Base-by-base conservation (phyloP, 805 yeast species). In the Lipomyces sp. region DNA sequence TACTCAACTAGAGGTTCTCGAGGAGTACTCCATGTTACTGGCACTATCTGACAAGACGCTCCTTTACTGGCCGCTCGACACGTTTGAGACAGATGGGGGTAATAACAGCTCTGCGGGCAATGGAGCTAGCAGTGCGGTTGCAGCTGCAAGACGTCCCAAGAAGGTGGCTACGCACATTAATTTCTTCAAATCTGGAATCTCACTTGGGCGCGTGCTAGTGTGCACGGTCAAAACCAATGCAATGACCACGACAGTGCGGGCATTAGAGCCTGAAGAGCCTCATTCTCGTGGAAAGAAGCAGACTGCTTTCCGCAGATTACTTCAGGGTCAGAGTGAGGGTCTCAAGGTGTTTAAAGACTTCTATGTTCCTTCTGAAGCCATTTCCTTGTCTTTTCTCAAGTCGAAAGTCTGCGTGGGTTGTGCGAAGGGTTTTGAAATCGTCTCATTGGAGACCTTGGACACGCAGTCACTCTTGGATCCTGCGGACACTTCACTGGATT, bases 401-500 rank as follows among this genome's bases (percentile, higher is more conserved):
- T 87, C 93, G 3, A 90, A 89, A 74, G 80, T 95, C 69, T 94
- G 98, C 81, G 90, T 95, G 70, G 99, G 99, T 33, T 95, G 99
- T 74, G 88, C 97, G 35, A 91, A 89, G 76, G 99, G 99, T 0
- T 95, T 95, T 80, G 98, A 95, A 79, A 92, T 95, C 74, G 92
- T 95, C 48, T 89, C 96, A 18, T 81, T 93, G 54, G 90, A 89
- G 67, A 90, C 89, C 62, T 89, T 90, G 66, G 90, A 87, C 66
- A 92, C 90, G 78, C 98, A 95, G 78, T 87, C 95, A 8, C 84
- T 95, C 60, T 81, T 95, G 73, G 98, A 95, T 79, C 97, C 97
- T n/a, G 99, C 98, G 0, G 99, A 95, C 75, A 96, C 98, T 0
- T 92, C 98, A 24, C 82, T 95, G 62, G 99, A 95, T 75, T 95